A percentile compares a stretch with the other conserved stretches of the same genome.
phyloP scores from a whole-genome alignment of 345 rosid species.

The Garcia nutans region DNA sequence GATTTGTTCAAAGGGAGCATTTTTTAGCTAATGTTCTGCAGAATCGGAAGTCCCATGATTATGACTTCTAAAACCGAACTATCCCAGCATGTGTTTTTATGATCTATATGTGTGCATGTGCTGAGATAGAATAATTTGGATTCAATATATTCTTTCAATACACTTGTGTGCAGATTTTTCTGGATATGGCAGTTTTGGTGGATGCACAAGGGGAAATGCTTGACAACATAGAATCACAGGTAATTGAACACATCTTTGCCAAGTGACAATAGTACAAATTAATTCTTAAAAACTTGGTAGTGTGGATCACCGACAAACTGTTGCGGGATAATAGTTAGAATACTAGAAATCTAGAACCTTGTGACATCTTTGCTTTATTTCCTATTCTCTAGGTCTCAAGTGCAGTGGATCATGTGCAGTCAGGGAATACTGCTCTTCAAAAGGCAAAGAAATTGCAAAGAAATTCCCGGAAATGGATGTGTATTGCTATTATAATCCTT shows the following conservation, averaged over 20 bases:
- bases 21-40: background rate
- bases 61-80: background rate
- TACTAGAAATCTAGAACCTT: background rate
- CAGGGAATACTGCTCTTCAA: slow-evolving; percentile 69
- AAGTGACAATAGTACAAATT: background rate
- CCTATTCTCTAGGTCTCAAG: slow-evolving; percentile 58
- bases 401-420: slow-evolving; percentile 90
- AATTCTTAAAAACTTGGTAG: background rate
- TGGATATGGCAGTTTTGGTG: slow-evolving; percentile 94
- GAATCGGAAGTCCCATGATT: background rate
- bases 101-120: background rate
- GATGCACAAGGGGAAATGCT: slow-evolving; percentile 95
- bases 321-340: background rate
- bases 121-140: slow-evolving; percentile 8
- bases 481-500: slow-evolving; percentile 80
- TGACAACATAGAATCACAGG: slow-evolving; percentile 89
- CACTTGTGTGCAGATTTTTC: slow-evolving; percentile 59
- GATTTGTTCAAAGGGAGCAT: background rate
- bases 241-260: slow-evolving; percentile 20
- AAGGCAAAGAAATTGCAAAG: slow-evolving; percentile 70
- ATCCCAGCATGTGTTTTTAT: background rate
- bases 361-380: background rate
- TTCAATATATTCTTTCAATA: background rate
- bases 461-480: slow-evolving; percentile 92
- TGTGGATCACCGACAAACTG: background rate